Percentiles rank a stretch among this genome's conserved stretches.
phyloP scores from a whole-genome alignment of 805 yeast species.

The Kuraishia piskuri region DNA sequence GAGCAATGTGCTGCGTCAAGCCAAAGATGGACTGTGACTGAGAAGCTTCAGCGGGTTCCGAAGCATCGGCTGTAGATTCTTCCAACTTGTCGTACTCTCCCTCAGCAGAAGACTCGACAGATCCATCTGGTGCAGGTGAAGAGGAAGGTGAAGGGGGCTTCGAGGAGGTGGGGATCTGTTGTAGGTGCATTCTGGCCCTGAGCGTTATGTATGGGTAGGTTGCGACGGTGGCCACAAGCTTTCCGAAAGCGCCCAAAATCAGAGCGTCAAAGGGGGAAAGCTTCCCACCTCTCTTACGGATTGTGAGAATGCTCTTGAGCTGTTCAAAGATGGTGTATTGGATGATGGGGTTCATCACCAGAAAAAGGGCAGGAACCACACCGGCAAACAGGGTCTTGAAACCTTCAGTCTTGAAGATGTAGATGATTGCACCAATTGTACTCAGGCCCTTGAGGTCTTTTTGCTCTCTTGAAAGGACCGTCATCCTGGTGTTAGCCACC shows the following conservation, averaged over 20 bases:
- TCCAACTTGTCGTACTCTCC: slow-evolving; percentile 11
- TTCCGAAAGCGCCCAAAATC: slow-evolving; percentile 82
- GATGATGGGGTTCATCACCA: slow-evolving; percentile 82
- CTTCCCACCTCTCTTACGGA: slow-evolving; percentile 33
- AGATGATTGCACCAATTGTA: slow-evolving; percentile 48
- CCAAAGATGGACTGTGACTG: slow-evolving; percentile 28
- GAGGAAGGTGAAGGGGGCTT: slow-evolving; percentile 7
- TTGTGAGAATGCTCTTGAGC: slow-evolving; percentile 55
- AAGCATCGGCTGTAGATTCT: background rate
- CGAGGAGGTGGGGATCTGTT: slow-evolving; percentile 17
- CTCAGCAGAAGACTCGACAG: slow-evolving; percentile 5
- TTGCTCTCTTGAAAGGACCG: slow-evolving; percentile 36
- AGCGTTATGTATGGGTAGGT: slow-evolving; percentile 91
- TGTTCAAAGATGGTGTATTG: slow-evolving; percentile 92
- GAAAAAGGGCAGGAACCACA: slow-evolving; percentile 75
- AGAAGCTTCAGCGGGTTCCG: slow-evolving; percentile 15
- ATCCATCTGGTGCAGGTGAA: slow-evolving; percentile 7
- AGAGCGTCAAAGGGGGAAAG: slow-evolving; percentile 73
- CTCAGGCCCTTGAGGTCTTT: slow-evolving; percentile 25
- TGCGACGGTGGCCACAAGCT: slow-evolving; percentile 76
- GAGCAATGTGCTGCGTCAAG: slow-evolving; percentile 49
- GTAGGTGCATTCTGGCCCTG: slow-evolving; percentile 81
- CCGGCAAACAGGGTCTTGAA: slow-evolving; percentile 71
- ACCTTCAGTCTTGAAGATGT: slow-evolving; percentile 68
- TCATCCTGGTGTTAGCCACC: slow-evolving; percentile 90